Evolutionary conservation across 495 filamentous ascomycete genomes (phyloP).

Genomic region (Xylaria castorea): DNA sequence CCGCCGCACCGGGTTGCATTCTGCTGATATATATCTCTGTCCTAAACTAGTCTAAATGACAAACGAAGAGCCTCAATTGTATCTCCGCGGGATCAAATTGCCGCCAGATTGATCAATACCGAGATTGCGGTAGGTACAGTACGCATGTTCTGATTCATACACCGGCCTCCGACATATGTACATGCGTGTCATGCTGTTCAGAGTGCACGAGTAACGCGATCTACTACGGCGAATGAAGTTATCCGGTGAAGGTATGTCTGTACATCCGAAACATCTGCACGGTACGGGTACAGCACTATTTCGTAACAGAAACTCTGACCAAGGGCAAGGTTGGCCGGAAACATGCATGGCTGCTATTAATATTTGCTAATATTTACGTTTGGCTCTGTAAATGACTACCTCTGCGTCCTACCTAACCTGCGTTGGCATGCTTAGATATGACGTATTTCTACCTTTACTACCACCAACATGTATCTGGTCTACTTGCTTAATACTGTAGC

Average conservation of each 20-base stretch:
- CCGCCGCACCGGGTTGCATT: neutral
- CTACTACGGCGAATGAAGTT: neutral
- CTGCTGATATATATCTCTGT: slow-evolving; percentile 11
- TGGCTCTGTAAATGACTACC: neutral
- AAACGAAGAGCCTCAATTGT: neutral
- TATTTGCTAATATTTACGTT: slow-evolving; percentile 28
- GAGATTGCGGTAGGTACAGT: slow-evolving; percentile 3
- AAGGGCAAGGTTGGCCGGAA: neutral
- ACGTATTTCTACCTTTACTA: neutral
- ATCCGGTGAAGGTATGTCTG: neutral
- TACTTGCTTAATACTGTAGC: too few species aligned
- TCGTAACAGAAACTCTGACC: slow-evolving; percentile 26
- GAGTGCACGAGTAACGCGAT: neutral
- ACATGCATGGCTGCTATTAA: slow-evolving; percentile 1
- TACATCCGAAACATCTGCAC: neutral
- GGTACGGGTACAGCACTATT: neutral
- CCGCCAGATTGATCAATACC: neutral
- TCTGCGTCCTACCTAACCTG: neutral
- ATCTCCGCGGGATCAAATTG: slow-evolving; percentile 12
- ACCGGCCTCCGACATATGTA: neutral
- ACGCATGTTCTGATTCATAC: neutral
- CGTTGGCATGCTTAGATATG: neutral
- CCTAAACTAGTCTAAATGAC: neutral
- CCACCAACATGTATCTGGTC: too few species aligned
- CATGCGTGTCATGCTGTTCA: neutral